Evolutionary conservation across 345 rosid genomes (phyloP), one percentile per base, ranked within the genome.

Genomic region (Hypericum perforatum): DNA sequence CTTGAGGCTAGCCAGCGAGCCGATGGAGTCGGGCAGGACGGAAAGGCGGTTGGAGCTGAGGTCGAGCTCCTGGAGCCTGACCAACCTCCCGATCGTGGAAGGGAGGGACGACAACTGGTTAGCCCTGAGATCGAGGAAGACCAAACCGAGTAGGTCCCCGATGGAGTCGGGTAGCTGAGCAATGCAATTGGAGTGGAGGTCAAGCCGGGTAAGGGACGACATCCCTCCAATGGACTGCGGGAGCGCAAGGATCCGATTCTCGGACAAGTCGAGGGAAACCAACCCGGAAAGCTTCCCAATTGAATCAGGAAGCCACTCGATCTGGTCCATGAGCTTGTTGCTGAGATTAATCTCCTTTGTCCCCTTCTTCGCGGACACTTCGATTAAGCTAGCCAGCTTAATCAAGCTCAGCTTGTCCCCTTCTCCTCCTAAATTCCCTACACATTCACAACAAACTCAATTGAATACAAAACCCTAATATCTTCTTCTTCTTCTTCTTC

Each of bases 251-350:
- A 88, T 70, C 53, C 80, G 70, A 68, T 92, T 92, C 63, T 92
- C 94, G 12, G 98, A 92, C 54, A 92, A 69, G 76, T 92, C 90
- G 29, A 92, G 62, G 41, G 75, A 66, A 53, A 78, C 66, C 62
- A 92, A 78, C 66, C 76, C 65, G 6, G 84, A 78, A 39, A 92
- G 61, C 72, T 85, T 92, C 45, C 96, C 98, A n/a, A 85, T 62
- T 6, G 98, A 92, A 53, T 85, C 98, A 1, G 98, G 98, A 29
- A 92, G 78, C 98, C 98, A 92, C 11, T 83, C 97, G 7, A 88
- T 69, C 57, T 83, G 84, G 67, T 92, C 95, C 80, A 74, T 83
- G 73, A 92, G 64, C 75, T 74, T 88, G 71, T 72, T 76, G 58
- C 78, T 94, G 49, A 92, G 89, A 62, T 81, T 78, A 63, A 92